Evolutionary conservation across 208 protist genomes (phyloP), one percentile per base, ranked within the genome.

Genomic region (Acanthamoeba polyphaga): DNA sequence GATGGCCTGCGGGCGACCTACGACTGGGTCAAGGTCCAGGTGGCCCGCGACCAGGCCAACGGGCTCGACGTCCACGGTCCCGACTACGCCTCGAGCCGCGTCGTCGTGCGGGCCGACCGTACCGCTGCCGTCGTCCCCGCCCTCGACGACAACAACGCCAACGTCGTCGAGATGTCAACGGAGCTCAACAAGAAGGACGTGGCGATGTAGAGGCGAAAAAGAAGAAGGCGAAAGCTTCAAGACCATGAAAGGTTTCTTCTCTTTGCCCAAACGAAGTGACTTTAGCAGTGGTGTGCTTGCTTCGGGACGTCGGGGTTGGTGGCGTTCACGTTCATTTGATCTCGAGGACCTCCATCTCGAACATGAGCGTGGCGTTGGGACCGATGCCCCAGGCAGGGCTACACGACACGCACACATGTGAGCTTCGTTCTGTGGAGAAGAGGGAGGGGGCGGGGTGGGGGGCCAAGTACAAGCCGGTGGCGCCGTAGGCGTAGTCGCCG

Each of bases 1-100:
- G 98, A 98, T 29, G 98, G 98, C 19, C 92, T 98, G 34, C 43
- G 78, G 13, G 89, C 85, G n/a, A 98, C 98, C 22, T 97, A 98
- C 93, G 82, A 97, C 49, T 98, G 98, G 98, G 97, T 98, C 88
- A 97, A 96, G 72, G 58, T 12, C 9, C 95, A 97, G 68, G 80
- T 97, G n/a, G 96, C 95, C 7, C 58, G 49, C 4, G 96, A 97
- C 29, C 22, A 95, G 87, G 94, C 34, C 17, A 46, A 29, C 17
- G 96, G 96, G 0, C 97, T 96, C 34, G 95, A 96, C 32, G 89
- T 92, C 27, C 85, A 72, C 38, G 64, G 85, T 7, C 60, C n/a
- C 34, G 85, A 92, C 46, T 92, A 76, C 85, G 4, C 85, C 29
- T 76, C 55, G 38, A 92, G 85, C 29, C 27, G 64, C 9, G 85